These are phyloP conservation scores for Graphium sp. DNA, from an alignment of 2,329 filamentous ascomycete species.

Conservation along the genomic window DNA sequence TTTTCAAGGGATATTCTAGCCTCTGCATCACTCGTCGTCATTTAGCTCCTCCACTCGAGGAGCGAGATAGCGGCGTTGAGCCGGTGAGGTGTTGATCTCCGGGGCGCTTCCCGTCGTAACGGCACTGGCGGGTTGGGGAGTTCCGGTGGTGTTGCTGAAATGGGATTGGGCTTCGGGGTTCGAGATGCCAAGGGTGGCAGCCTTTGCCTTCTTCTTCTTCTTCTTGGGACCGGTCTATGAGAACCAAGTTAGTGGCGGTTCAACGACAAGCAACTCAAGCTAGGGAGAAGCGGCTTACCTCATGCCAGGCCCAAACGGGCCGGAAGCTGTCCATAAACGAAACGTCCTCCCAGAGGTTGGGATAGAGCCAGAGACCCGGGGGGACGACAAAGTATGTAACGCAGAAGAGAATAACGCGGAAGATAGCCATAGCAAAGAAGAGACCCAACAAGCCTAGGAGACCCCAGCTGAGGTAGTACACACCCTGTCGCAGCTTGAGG, in stretches of 20 bases:
- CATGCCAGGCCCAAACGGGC: constrained; percentile 95
- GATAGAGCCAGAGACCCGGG: constrained; percentile 94
- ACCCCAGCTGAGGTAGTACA: constrained; percentile 94
- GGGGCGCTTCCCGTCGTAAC: constrained; percentile 40
- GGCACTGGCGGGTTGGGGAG: constrained; percentile 31
- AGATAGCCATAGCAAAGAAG: constrained; percentile 96
- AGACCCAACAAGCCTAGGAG: constrained; percentile 77
- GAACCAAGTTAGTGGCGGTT: constrained; percentile 13
- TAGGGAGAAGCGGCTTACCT: constrained; percentile 37
- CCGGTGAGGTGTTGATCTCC: constrained; percentile 26
- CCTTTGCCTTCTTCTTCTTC: constrained; percentile 38
- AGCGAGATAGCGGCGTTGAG: constrained; percentile 27
- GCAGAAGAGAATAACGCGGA: constrained; percentile 87
- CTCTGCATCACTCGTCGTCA: constrained; percentile 16
- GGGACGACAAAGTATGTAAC: constrained; percentile 72
- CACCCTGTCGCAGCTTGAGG: constrained; percentile 72
- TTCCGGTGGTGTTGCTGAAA: constrained; percentile 35
- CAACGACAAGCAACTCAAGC: no score
- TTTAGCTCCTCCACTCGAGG: constrained; percentile 37
- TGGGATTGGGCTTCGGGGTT: constrained; percentile 17
- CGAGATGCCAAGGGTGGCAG: constrained; percentile 14
- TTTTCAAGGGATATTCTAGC: no score
- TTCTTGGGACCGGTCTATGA: constrained; percentile 26
- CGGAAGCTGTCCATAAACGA: constrained; percentile 96
- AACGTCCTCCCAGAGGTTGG: constrained; percentile 95